Percentiles rank a stretch among this genome's conserved stretches.
Conservation (phyloP, 805 yeast genomes). For the Naumovozyma baii region DNA sequence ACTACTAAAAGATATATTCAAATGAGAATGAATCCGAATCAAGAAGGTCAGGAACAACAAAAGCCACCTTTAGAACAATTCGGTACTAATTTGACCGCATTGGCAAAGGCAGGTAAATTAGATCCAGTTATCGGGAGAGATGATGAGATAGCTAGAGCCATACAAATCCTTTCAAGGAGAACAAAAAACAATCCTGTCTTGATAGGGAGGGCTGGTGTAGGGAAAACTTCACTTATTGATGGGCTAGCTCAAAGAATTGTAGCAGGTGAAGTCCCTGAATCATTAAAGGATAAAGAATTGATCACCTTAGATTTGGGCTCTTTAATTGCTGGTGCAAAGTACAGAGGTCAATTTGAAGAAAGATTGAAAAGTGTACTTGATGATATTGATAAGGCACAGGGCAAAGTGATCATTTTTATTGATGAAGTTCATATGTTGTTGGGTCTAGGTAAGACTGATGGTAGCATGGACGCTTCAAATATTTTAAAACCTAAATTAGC, state of each 20-base stretch:
- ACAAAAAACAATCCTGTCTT: slow-evolving; percentile 93
- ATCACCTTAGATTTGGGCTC: slow-evolving; percentile 82
- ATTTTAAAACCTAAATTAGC: slow-evolving; percentile 89
- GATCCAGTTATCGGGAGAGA: slow-evolving; percentile 98
- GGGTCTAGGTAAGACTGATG: slow-evolving; percentile 90
- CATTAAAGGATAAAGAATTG: slow-evolving; percentile 77
- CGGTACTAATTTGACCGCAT: slow-evolving; percentile 76
- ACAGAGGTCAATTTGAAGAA: slow-evolving; percentile 98
- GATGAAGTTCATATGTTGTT: slow-evolving; percentile 85
- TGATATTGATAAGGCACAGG: slow-evolving; percentile 73
- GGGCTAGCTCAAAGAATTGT: slow-evolving; percentile 92
- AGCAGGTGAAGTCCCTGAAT: slow-evolving; percentile 88
- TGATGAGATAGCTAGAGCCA: slow-evolving; percentile 86
- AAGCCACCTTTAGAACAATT: slow-evolving; percentile 74
- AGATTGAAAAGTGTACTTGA: slow-evolving; percentile 74
- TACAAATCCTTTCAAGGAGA: slow-evolving; percentile 83
- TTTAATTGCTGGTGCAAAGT: slow-evolving; percentile 91
- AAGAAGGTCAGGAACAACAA: slow-evolving; percentile 28
- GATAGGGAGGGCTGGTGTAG: slow-evolving; percentile 96
- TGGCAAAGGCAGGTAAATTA: slow-evolving; percentile 81
- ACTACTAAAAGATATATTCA: too few relatives aligned
- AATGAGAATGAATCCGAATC: slow-evolving; percentile 36
- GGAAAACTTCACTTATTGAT: slow-evolving; percentile 94
- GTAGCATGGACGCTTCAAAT: slow-evolving; percentile 92
- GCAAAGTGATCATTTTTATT: slow-evolving; percentile 69